Evolutionary conservation across 371 early-diverging fungal species (phyloP).

Genomic region (Mucor indicus): DNA sequence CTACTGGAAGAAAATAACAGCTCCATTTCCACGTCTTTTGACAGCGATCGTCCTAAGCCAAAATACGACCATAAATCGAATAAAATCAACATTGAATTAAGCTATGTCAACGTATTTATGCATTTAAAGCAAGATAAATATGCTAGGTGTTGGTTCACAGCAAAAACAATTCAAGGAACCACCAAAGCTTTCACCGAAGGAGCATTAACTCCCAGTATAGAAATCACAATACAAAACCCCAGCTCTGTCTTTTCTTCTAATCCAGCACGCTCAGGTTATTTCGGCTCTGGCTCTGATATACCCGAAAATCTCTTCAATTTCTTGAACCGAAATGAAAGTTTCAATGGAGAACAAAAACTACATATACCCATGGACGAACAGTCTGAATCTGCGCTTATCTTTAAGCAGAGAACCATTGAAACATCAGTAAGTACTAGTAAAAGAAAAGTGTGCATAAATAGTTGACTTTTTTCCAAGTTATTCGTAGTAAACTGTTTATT

Average conservation of each 20-base stretch:
- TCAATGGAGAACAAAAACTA: constrained; percentile 51
- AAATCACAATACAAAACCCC: constrained; percentile 40
- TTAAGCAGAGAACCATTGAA: constrained; percentile 62
- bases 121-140: constrained; percentile 26
- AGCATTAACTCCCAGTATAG: constrained; percentile 35
- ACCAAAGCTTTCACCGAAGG: constrained; percentile 12
- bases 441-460: too few species aligned
- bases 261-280: constrained; percentile 23
- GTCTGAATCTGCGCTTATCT: constrained; percentile 58
- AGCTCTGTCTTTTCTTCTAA: not conserved
- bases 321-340: constrained; percentile 26
- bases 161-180: constrained; percentile 24
- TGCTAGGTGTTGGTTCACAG: constrained; percentile 43
- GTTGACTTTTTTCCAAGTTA: constrained; percentile 31
- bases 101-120: constrained; percentile 44
- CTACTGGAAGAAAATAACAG: constrained; percentile 3
- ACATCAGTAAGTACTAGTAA: constrained; percentile 54
- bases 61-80: constrained; percentile 5
- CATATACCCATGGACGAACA: constrained; percentile 54
- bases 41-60: not conserved
- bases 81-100: constrained; percentile 35
- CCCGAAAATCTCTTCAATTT: constrained; percentile 34
- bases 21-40: not conserved
- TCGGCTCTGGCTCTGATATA: constrained; percentile 40
- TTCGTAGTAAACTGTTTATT: constrained; percentile 65